These are phyloP conservation scores for Amaranthus hypochondriacus DNA, from an alignment of 148 eudicot species.

Conservation along the genomic window DNA sequence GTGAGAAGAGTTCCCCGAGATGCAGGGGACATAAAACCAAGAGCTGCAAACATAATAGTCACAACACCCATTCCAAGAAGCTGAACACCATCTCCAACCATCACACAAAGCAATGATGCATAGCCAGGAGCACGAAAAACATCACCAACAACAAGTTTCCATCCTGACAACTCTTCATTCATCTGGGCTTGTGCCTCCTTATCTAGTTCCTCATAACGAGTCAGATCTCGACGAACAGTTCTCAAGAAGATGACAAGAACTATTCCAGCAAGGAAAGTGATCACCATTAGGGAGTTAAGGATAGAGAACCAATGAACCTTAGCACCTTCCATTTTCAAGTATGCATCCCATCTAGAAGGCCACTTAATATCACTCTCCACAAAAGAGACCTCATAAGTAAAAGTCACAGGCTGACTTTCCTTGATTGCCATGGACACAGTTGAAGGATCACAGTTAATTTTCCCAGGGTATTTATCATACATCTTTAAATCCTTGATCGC, in stretches of 20 bases:
- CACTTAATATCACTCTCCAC: conserved; percentile 75
- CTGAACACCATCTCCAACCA: conserved; percentile 89
- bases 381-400: conserved; percentile 61
- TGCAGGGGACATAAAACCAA: conserved; percentile 84
- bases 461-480: conserved; percentile 52
- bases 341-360: conserved; percentile 96
- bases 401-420: conserved; percentile 55
- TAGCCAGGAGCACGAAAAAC: conserved; percentile 68
- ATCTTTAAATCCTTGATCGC: conserved; percentile 51
- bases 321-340: conserved; percentile 87
- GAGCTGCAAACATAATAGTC: conserved; percentile 65
- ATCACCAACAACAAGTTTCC: conserved; percentile 86
- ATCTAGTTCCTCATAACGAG: conserved; percentile 80
- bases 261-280: conserved; percentile 82
- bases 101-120: conserved; percentile 63
- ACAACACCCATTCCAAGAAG: conserved; percentile 81
- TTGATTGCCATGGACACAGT: conserved; percentile 52
- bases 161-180: conserved; percentile 83
- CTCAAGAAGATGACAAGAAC: conserved; percentile 78
- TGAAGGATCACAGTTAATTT: conserved; percentile 54
- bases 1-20: conserved; percentile 72
- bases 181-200: conserved; percentile 87
- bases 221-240: conserved; percentile 70
- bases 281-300: conserved; percentile 78
- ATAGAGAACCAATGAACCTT: conserved; percentile 93